These are phyloP conservation scores for Eucalyptus brandiana DNA, from an alignment of 345 rosid species.

Conservation along the genomic window DNA sequence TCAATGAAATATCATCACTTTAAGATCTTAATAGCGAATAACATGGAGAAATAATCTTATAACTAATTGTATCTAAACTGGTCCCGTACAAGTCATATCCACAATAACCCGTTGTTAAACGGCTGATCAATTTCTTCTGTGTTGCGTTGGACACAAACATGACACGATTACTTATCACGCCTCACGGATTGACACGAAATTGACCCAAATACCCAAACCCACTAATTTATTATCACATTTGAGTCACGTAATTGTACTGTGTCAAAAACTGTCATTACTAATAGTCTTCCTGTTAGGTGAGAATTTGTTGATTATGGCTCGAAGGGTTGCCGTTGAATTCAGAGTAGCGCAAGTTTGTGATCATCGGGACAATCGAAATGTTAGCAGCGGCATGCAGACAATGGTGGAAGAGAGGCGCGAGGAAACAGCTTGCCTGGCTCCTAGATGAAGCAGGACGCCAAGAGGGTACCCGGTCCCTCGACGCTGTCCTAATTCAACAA, in stretches of 20 bases:
- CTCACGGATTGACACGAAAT: neutral
- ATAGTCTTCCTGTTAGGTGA: neutral
- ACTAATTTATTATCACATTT: neutral
- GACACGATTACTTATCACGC: neutral
- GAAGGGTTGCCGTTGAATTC: neutral
- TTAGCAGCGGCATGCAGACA: neutral
- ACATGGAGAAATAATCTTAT: neutral
- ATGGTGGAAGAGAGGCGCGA: neutral
- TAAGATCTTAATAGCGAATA: neutral
- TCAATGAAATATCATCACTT: neutral
- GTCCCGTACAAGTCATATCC: neutral
- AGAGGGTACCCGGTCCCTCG: neutral
- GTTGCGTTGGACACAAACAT: neutral
- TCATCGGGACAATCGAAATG: neutral
- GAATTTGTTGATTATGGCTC: neutral
- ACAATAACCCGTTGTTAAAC: neutral
- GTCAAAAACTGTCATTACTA: neutral
- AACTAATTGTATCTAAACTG: too few species aligned
- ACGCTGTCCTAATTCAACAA: neutral
- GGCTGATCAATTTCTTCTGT: neutral
- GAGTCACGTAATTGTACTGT: neutral
- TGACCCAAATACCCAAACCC: neutral
- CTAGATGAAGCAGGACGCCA: neutral
- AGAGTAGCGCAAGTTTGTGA: neutral
- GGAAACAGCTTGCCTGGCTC: neutral